Base-by-base conservation (phyloP, 768 basidiomycete genomes). In the Xanthoconium stramineum region DNA sequence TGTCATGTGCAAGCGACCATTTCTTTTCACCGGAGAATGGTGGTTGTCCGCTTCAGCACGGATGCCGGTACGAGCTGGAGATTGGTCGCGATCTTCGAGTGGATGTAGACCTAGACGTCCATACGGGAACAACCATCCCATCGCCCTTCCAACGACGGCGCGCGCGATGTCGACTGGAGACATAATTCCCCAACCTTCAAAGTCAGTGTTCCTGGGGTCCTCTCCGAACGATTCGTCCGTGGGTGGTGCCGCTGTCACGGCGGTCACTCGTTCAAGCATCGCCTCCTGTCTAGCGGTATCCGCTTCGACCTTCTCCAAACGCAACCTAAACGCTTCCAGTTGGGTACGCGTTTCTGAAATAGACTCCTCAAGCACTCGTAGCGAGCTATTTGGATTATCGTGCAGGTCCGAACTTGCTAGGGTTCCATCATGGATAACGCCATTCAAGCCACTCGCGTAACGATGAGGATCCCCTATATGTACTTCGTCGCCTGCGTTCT, bases 221-320 rank as follows among this genome's bases (percentile, higher is more conserved):
- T 55, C 37, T 7, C 35, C 10, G 17, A 14, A 3, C 1, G n/a
- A 39, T 45, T 47, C 51, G 17, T 45, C 37, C 13, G 17, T 6
- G 7, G 20, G 13, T n/a, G 11, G 9, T 12, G 44, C 45, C n/a
- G 28, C 38, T 35, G 6, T 9, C 12, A 52, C 44, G n/a, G 38
- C 0, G 6, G 33, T 50, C 13, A 37, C 38, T 37, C 29, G 50
- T 7, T 48, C 40, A 35, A 47, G 37, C 17, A 43, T 50, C 5
- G 28, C 59, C 47, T 71, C 65, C 28, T 54, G 59, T 40, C 53
- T 55, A 2, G 52, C 32, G 3, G 63, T 59, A 20, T 71, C 59
- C 13, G 59, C 55, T 58, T 71, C 69, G 29, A 72, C 50, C 14
- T 42, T 52, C 38, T 72, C 69, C 38, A 71, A 37, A 14, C 71